Conservation (phyloP, 2,329 filamentous ascomycete species). For the Talaromyces amestolkiae region DNA sequence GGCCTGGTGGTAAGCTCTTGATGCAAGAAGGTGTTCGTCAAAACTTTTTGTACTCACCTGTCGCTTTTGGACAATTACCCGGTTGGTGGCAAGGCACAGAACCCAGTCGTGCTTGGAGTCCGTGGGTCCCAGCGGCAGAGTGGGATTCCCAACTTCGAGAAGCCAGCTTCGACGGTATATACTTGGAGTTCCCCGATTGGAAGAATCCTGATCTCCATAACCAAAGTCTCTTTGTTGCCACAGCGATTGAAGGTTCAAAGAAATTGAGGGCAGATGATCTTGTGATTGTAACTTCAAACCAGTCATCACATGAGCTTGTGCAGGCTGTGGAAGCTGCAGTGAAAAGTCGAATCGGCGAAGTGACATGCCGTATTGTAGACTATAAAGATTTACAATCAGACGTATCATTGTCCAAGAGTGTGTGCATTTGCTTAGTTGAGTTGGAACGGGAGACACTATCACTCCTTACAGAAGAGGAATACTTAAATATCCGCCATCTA, state of each 20-base stretch:
- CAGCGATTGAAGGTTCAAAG: conserved; percentile 14
- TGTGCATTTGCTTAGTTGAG: conserved; percentile 15
- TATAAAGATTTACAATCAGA: not conserved
- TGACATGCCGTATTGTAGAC: not conserved
- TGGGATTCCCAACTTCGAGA: conserved; percentile 29
- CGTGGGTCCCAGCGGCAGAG: conserved; percentile 7
- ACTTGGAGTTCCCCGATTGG: conserved; percentile 20
- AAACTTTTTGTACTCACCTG: conserved; percentile 21
- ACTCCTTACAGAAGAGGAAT: conserved; percentile 22
- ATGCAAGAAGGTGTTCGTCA: conserved; percentile 40
- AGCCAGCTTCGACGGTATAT: conserved; percentile 28
- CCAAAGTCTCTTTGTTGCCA: conserved; percentile 23
- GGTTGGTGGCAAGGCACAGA: conserved; percentile 41
- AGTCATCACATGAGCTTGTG: conserved; percentile 6
- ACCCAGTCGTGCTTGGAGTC: conserved; percentile 22
- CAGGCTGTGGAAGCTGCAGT: not conserved
- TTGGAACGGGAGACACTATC: conserved; percentile 2
- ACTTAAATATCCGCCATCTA: conserved; percentile 28
- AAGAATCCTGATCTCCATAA: conserved; percentile 21
- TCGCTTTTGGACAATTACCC: conserved; percentile 36
- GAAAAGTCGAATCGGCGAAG: not conserved
- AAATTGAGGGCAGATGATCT: conserved; percentile 3
- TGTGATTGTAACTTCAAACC: conserved; percentile 9
- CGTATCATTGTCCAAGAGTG: not conserved
- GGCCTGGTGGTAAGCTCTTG: conserved; percentile 48